phyloP scores from a whole-genome alignment of 108 stramenopile species.

The Pseudonitzschia pungens region DNA sequence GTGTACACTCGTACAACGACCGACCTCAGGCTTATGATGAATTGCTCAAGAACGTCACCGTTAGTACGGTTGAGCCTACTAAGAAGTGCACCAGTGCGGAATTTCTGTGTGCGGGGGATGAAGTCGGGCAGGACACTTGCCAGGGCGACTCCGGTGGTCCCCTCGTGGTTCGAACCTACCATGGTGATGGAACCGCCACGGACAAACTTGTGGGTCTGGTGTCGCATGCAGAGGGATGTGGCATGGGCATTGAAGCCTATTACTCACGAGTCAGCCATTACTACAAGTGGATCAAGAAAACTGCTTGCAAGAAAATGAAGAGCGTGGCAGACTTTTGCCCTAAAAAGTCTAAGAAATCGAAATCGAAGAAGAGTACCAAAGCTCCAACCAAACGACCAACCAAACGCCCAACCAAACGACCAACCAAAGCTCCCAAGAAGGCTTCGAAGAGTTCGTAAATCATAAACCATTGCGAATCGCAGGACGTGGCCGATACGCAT shows the following conservation, averaged over 20 bases:
- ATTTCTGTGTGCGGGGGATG: constrained; percentile 37
- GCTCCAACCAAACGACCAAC: too few relatives aligned
- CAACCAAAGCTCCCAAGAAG: too few relatives aligned
- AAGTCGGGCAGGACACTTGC: constrained; percentile 40
- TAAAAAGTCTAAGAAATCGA: too few relatives aligned
- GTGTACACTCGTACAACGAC: too few relatives aligned
- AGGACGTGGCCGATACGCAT: too few relatives aligned
- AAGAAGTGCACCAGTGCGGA: not conserved
- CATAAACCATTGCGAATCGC: too few relatives aligned
- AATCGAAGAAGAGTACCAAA: not conserved
- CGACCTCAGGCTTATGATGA: not conserved
- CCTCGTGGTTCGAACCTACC: constrained; percentile 3
- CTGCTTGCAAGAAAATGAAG: constrained; percentile 24
- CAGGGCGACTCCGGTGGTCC: constrained; percentile 45
- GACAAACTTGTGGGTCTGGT: constrained; percentile 41
- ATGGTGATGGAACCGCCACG: not conserved
- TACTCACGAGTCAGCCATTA: constrained; percentile 30
- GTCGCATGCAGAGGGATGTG: constrained; percentile 37
- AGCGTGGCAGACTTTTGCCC: not conserved
- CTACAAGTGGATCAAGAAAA: constrained; percentile 26
- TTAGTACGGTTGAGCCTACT: too few relatives aligned
- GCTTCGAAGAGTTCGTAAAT: too few relatives aligned
- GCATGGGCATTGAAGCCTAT: too few relatives aligned
- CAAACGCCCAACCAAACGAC: too few relatives aligned
- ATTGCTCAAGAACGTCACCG: not conserved